Evolutionary conservation across 225 moss, liverwort and hornwort genomes (phyloP).

Genomic region (Polytrichum formosum): DNA sequence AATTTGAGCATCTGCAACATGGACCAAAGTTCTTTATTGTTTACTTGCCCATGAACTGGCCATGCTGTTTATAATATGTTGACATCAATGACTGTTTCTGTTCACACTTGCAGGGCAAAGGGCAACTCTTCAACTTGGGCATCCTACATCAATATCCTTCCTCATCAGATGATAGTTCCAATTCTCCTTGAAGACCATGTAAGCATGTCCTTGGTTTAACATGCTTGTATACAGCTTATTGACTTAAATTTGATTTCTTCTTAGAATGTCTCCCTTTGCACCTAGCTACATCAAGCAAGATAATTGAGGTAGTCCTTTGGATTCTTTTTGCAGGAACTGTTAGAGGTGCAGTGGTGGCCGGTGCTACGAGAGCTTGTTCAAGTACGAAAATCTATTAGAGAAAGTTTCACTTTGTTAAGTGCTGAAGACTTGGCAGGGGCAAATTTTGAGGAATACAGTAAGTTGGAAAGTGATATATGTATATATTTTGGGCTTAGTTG

Average conservation of each 20-base stretch:
- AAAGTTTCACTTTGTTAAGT: slow-evolving; percentile 61
- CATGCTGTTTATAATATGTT: background rate
- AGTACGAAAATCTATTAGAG: slow-evolving; percentile 87
- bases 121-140: slow-evolving; percentile 73
- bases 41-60: background rate
- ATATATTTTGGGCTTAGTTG: background rate
- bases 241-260: too few species aligned
- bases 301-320: too few species aligned
- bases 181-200: slow-evolving; percentile 84
- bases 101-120: slow-evolving; percentile 56
- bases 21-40: background rate
- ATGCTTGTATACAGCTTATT: too few species aligned
- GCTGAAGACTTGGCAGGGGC: slow-evolving; percentile 58
- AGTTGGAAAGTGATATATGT: slow-evolving; percentile 17
- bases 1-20: too few species aligned
- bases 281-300: too few species aligned
- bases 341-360: slow-evolving; percentile 95
- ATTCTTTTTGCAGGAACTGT: slow-evolving; percentile 54
- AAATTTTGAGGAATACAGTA: slow-evolving; percentile 66
- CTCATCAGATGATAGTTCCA: slow-evolving; percentile 68
- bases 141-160: slow-evolving; percentile 74
- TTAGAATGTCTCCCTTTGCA: too few species aligned
- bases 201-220: slow-evolving; percentile 6
- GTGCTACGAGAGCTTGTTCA: slow-evolving; percentile 85
- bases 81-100: background rate